phyloP scores from a whole-genome alignment of 108 stramenopile genomes.

The Bacterosira constricta region DNA sequence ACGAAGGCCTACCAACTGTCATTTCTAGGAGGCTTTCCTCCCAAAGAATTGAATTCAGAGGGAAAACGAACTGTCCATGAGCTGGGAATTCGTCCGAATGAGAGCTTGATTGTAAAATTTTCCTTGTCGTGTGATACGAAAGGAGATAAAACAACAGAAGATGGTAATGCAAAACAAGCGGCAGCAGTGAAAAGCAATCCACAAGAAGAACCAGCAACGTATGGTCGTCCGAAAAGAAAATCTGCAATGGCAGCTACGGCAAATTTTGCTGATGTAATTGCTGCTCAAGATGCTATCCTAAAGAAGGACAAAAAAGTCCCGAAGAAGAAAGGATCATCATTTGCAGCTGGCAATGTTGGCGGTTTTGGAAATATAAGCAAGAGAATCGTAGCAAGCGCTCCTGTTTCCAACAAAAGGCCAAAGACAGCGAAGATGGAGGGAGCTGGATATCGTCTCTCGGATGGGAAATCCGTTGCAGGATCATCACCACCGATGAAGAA shows the following conservation, averaged over 20 bases:
- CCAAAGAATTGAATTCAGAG: conserved; percentile 37
- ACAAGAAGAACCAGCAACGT: neutral
- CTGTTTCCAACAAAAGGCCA: conserved; percentile 5
- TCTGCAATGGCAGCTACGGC: conserved; percentile 63
- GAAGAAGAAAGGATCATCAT: neutral
- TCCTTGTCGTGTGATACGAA: neutral
- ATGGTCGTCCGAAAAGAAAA: conserved; percentile 52
- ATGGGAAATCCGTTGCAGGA: conserved; percentile 33
- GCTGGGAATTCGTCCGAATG: conserved; percentile 55
- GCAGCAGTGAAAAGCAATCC: neutral
- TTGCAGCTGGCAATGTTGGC: neutral
- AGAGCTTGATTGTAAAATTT: conserved; percentile 53
- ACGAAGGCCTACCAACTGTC: conserved; percentile 7
- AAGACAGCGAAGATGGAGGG: conserved; percentile 40
- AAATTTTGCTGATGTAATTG: conserved; percentile 59
- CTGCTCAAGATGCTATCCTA: conserved; percentile 63
- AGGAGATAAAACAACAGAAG: neutral
- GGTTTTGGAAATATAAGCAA: conserved; percentile 12
- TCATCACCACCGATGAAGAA: conserved; percentile 16
- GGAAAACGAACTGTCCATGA: conserved; percentile 21
- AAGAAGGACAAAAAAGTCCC: conserved; percentile 28
- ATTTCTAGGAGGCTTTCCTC: conserved; percentile 61
- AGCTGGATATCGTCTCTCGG: conserved; percentile 44
- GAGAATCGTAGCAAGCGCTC: conserved; percentile 27
- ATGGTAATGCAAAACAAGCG: neutral